Evolutionary conservation across 192 early-diverging fungal genomes (phyloP).

Genomic region (Entomortierella chlamydospora): DNA sequence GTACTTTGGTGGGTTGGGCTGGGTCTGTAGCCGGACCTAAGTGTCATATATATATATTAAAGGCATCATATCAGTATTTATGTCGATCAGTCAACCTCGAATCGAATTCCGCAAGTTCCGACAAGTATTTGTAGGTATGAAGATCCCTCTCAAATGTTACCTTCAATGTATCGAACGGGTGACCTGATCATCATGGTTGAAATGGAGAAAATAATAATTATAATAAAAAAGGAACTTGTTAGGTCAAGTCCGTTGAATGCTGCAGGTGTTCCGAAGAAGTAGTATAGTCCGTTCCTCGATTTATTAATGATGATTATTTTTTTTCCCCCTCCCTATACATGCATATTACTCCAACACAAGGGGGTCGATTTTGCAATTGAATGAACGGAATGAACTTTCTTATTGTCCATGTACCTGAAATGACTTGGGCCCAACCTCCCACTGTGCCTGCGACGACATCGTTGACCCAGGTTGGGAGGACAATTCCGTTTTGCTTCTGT

Average conservation of each 20-base stretch:
- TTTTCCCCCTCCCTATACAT: no score
- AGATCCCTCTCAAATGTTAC: no score
- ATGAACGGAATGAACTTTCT: no score
- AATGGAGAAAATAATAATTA: neutral
- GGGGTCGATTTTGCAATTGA: no score
- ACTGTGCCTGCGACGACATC: constrained; percentile 71
- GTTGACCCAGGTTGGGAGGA: constrained; percentile 61
- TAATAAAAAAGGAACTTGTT: no score
- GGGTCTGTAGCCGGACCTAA: constrained; percentile 74
- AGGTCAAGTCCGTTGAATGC: no score
- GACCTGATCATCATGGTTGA: constrained; percentile 45
- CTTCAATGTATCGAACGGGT: constrained; percentile 77
- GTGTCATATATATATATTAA: neutral
- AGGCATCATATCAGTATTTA: neutral
- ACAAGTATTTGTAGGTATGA: no score
- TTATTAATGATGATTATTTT: no score
- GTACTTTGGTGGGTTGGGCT: constrained; percentile 68
- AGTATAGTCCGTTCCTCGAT: no score
- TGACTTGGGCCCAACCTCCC: constrained; percentile 79
- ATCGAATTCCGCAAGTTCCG: no score
- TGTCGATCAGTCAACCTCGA: neutral
- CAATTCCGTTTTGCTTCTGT: constrained; percentile 18
- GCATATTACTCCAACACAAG: no score
- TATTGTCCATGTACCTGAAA: constrained; percentile 56
- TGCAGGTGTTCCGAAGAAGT: no score